Base-by-base conservation (phyloP, 768 basidiomycete genomes). In the Sarcodon aspratus region DNA sequence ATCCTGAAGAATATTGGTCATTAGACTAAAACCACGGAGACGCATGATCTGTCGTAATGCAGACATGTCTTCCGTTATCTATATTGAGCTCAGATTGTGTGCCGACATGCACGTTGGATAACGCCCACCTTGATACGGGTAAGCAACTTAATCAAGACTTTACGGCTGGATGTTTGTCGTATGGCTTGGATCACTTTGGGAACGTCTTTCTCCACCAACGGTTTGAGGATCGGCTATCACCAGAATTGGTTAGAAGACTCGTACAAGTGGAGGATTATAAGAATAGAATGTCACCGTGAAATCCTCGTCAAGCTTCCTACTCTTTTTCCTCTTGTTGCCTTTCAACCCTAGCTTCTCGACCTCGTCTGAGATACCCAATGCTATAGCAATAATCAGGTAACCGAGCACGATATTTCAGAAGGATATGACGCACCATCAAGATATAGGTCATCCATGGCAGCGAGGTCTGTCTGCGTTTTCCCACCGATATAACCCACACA, bases 401-500 rank as follows among this genome's bases (percentile, higher is more conserved):
- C 15, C 3, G 13, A 9, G 40, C 5, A 9, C 13, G 13, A 38
- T 4, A 38, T 9, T 17, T 27, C 7, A 42, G 40, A 42, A 9
- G 13, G 40, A 6, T 13, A 21, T 27, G 38, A 51, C 73, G 47
- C 57, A 90, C 91, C 94, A 58, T 97, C 92, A 17, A 97, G 78
- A 65, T 88, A 91, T 2, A 97, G 71, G 59, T 97, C 93, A 61
- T 96, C 93, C 82, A 98, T 94, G 7, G 82, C 81, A 6, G 79
- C 89, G 17, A 97, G 75, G 60, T 98, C 95, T 2, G 96, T 98
- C 64, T 99, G 96, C 0, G 94, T 98, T 68, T 97, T 99, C 18
- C 96, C 96, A 52, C 96, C 96, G 55, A 99, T 92, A 59, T 79
- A 90, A 3, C 96, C 96, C 6, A 96, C 82, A 59, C 96, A 99